These are phyloP conservation scores for Pilobolus umbonatus DNA, from an alignment of 192 early-diverging fungal species.

Conservation along the genomic window DNA sequence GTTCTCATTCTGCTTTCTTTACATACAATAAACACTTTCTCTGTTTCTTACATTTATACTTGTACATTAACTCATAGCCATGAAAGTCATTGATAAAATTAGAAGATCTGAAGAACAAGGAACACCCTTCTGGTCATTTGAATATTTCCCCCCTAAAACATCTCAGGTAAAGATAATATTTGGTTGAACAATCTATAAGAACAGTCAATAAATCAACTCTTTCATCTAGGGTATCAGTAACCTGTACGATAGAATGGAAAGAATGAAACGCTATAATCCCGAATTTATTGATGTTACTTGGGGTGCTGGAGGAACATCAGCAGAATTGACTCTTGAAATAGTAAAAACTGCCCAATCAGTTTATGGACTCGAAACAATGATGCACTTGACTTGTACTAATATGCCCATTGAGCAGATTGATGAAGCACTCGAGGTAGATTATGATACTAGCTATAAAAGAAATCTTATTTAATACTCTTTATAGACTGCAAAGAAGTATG, in stretches of 20 bases:
- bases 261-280: slow-evolving; percentile 87
- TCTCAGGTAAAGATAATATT: slow-evolving; percentile 45
- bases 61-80: slow-evolving; percentile 17
- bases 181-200: neutral
- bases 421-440: slow-evolving; percentile 59
- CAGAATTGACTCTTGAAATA: slow-evolving; percentile 88
- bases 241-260: slow-evolving; percentile 92
- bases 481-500: slow-evolving; percentile 74
- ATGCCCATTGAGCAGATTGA: slow-evolving; percentile 90
- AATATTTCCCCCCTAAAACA: slow-evolving; percentile 98
- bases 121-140: slow-evolving; percentile 83
- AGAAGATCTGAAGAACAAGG: slow-evolving; percentile 62
- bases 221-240: slow-evolving; percentile 69
- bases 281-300: slow-evolving; percentile 97
- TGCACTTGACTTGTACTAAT: slow-evolving; percentile 99
- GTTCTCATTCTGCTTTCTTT: slow-evolving; percentile 1
- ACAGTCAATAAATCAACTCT: neutral
- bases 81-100: slow-evolving; percentile 79
- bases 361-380: slow-evolving; percentile 85
- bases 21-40: neutral
- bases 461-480: neutral
- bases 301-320: slow-evolving; percentile 90
- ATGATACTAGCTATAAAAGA: neutral
- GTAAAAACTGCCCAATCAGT: slow-evolving; percentile 81
- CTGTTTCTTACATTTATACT: neutral